These are phyloP conservation scores for Sporisorium sorghi DNA, from an alignment of 1,284 basidiomycete species.

Conservation along the genomic window DNA sequence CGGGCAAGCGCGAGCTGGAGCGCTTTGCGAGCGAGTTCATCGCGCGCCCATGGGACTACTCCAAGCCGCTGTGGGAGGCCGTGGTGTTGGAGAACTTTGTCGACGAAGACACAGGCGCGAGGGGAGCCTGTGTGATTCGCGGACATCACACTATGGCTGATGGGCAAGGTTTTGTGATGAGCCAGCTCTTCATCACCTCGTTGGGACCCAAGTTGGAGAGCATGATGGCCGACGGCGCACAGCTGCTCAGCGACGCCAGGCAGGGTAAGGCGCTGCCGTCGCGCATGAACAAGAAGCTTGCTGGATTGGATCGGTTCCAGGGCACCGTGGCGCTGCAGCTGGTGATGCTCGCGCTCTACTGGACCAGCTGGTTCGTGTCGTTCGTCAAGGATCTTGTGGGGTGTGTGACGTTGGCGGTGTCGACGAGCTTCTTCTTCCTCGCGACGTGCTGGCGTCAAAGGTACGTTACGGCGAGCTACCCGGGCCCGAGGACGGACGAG, in stretches of 20 bases:
- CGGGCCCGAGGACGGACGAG: constrained; percentile 47
- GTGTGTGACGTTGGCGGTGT: constrained; percentile 41
- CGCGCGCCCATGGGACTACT: constrained; percentile 59
- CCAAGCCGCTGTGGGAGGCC: constrained; percentile 59
- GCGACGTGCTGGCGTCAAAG: constrained; percentile 58
- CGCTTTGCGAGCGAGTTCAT: constrained; percentile 58
- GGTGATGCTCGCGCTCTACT: constrained; percentile 57
- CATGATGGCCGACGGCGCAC: constrained; percentile 55
- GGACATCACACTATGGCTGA: constrained; percentile 66
- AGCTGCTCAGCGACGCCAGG: constrained; percentile 52
- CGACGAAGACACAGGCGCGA: constrained; percentile 44
- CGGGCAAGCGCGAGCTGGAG: constrained; percentile 60
- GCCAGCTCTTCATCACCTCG: constrained; percentile 60
- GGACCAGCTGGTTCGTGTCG: constrained; percentile 42
- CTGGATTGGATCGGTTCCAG: constrained; percentile 54
- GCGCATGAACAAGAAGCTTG: constrained; percentile 59
- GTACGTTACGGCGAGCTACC: constrained; percentile 49
- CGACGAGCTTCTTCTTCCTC: constrained; percentile 48
- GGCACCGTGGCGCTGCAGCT: constrained; percentile 48
- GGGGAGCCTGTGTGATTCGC: constrained; percentile 57
- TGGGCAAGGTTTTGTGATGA: constrained; percentile 66
- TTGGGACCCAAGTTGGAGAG: constrained; percentile 60
- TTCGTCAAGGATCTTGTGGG: constrained; percentile 42
- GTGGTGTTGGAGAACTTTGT: constrained; percentile 58
- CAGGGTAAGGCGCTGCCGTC: constrained; percentile 59